Evolutionary conservation across 2,329 filamentous ascomycete genomes (phyloP), one percentile per base, ranked within the genome.

Genomic region (Diaporthe australafricana): DNA sequence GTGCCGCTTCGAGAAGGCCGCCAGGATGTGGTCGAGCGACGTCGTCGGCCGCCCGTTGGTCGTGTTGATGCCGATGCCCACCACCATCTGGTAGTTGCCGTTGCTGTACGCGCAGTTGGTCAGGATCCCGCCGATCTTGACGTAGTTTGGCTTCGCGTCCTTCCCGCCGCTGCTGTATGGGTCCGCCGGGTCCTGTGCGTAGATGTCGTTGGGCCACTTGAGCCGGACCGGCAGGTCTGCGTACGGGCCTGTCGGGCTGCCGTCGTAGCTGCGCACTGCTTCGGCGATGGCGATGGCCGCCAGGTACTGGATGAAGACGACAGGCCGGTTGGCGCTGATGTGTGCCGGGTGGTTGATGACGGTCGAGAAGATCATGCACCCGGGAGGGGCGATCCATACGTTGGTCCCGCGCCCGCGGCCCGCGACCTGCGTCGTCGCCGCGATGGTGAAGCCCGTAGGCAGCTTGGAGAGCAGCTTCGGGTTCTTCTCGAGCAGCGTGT

Each of bases 191-290:
- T 94, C 92, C 27, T 89, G 85, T 42, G 40, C 82, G 91, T 90
- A 96, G 69, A 99, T 94, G 79, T 99, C 96, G 78, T 99, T 99
- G 14, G 96, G 96, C 96, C 96, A 99, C 81, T 99, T 99, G 40
- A 99, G 84, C 79, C 93, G 95, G 50, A 99, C 87, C 0, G 94
- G 93, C 5, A 98, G 81, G 0, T 90, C 85, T 7, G 89, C 86
- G 81, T 97, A 98, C 9, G 57, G 57, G 35, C 70, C 72, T 2
- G 30, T 67, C 4, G 48, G 27, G 50, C 92, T 94, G 2, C 83
- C 82, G 62, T 92, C 94, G 78, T 98, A 98, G 32, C 87, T 88
- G 74, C 93, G 92, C 74, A 98, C 91, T 0, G 94, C 96, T 74
- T 94, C 89, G 3, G 97, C 92, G 52, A 96, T 93, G 50, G 96